Conservation (phyloP, 139 green algal species). For the Prasinococcaceae sp. region DNA sequence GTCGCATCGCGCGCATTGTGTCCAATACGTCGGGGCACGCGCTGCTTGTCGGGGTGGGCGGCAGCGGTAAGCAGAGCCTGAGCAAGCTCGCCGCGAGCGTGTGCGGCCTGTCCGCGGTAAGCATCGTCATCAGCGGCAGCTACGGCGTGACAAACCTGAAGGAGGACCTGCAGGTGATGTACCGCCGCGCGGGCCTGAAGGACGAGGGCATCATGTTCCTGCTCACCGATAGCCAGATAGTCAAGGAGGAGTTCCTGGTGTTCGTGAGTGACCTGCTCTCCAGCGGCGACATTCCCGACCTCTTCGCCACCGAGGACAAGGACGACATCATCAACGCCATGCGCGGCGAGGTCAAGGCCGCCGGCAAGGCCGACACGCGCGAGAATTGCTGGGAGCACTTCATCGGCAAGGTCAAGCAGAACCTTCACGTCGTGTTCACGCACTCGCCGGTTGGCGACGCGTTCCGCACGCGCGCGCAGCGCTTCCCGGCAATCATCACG, state of each 20-base stretch:
- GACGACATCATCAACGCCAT: slow-evolving; percentile 78
- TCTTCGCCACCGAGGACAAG: slow-evolving; percentile 70
- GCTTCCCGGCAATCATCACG: slow-evolving; percentile 77
- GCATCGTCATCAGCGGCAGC: slow-evolving; percentile 65
- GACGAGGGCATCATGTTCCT: slow-evolving; percentile 60
- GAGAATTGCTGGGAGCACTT: slow-evolving; percentile 75
- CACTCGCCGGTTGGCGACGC: slow-evolving; percentile 69
- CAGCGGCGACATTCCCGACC: slow-evolving; percentile 66
- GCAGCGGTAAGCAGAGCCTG: slow-evolving; percentile 69
- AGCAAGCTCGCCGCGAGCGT: slow-evolving; percentile 58
- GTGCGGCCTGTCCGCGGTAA: slow-evolving; percentile 54
- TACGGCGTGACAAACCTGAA: slow-evolving; percentile 70
- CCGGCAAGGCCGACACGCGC: slow-evolving; percentile 55
- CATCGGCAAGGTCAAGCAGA: slow-evolving; percentile 51
- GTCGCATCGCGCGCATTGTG: slow-evolving; percentile 66
- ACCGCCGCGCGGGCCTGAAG: slow-evolving; percentile 62
- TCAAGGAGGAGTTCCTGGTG: slow-evolving; percentile 74
- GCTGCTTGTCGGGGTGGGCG: slow-evolving; percentile 73
- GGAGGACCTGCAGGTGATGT: slow-evolving; percentile 81
- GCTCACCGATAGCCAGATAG: slow-evolving; percentile 67
- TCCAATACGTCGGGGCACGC: slow-evolving; percentile 65
- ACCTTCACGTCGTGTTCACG: slow-evolving; percentile 78
- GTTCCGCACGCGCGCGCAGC: slow-evolving; percentile 62
- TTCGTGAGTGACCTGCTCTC: slow-evolving; percentile 77
- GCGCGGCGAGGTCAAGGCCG: slow-evolving; percentile 58